These are phyloP conservation scores for Phytophthora citricola DNA, from an alignment of 352 stramenopile genomes.

Conservation along the genomic window DNA sequence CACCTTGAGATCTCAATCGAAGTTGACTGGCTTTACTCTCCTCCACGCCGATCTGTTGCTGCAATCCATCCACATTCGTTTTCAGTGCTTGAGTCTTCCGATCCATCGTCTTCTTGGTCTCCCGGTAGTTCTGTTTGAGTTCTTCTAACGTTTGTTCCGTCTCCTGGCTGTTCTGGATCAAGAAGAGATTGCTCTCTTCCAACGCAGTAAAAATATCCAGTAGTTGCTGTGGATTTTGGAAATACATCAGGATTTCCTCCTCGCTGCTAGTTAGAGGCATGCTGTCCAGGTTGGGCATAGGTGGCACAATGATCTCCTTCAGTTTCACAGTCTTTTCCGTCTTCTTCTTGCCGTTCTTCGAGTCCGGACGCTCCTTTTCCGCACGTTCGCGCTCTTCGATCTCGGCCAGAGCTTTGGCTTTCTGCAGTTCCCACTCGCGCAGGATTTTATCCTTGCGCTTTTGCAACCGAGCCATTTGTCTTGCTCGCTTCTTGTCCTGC, in stretches of 20 bases:
- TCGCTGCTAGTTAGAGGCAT: constrained; percentile 78
- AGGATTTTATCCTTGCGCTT: constrained; percentile 77
- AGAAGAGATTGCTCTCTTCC: constrained; percentile 96
- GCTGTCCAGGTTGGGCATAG: constrained; percentile 74
- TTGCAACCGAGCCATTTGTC: constrained; percentile 67
- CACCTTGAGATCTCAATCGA: constrained; percentile 63
- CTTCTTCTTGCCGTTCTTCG: constrained; percentile 53
- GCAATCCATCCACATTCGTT: constrained; percentile 90
- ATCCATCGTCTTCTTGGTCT: constrained; percentile 92
- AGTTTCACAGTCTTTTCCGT: constrained; percentile 58
- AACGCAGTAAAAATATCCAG: constrained; percentile 94
- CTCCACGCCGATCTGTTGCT: constrained; percentile 88
- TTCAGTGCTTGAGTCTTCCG: constrained; percentile 86
- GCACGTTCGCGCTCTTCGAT: constrained; percentile 70
- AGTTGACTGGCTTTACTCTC: constrained; percentile 87
- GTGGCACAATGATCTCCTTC: constrained; percentile 55
- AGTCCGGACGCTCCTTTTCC: constrained; percentile 69
- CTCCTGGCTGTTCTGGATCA: constrained; percentile 97
- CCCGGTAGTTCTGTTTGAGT: constrained; percentile 93
- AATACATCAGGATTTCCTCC: constrained; percentile 96
- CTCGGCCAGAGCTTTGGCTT: constrained; percentile 57
- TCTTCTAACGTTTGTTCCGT: constrained; percentile 95
- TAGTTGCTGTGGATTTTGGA: constrained; percentile 92
- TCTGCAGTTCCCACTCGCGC: constrained; percentile 71
- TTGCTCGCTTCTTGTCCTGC: constrained; percentile 67